Evolutionary conservation across 192 early-diverging fungal species (phyloP).

Genomic region (Gigaspora rosea): DNA sequence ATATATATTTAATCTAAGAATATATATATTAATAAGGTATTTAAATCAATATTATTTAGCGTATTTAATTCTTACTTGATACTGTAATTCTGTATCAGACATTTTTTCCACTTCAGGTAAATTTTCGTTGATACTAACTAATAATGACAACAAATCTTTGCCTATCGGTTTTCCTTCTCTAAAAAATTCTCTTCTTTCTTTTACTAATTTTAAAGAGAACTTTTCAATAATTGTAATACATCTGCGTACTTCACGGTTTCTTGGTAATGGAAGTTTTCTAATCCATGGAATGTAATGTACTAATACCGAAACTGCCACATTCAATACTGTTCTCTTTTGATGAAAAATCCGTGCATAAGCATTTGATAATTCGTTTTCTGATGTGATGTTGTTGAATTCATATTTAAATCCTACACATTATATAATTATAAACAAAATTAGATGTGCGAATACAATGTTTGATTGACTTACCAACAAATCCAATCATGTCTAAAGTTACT

Average conservation of each 20-base stretch:
- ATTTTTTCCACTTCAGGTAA: constrained; percentile 42
- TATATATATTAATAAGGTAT: neutral
- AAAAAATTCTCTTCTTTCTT: constrained; percentile 37
- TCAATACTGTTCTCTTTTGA: constrained; percentile 7
- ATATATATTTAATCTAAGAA: neutral
- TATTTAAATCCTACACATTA: constrained; percentile 46
- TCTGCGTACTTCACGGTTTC: neutral
- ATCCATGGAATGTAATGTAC: constrained; percentile 35
- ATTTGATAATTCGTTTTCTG: constrained; percentile 42
- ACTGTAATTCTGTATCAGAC: constrained; percentile 47
- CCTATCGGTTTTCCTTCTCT: constrained; percentile 17
- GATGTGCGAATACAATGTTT: neutral
- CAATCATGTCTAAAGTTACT: constrained; percentile 53
- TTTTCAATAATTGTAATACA: constrained; percentile 37
- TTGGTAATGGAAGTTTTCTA: constrained; percentile 33
- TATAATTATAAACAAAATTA: neutral
- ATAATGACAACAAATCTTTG: constrained; percentile 49
- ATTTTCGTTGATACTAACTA: constrained; percentile 50
- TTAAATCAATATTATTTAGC: neutral
- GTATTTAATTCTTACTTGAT: constrained; percentile 32
- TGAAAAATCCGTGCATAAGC: constrained; percentile 49
- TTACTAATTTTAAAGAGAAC: constrained; percentile 42
- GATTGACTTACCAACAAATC: constrained; percentile 36
- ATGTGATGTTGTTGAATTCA: constrained; percentile 46
- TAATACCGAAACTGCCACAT: constrained; percentile 31